Conservation (phyloP, 345 rosid genomes). For the Sonneratia caseolaris region DNA sequence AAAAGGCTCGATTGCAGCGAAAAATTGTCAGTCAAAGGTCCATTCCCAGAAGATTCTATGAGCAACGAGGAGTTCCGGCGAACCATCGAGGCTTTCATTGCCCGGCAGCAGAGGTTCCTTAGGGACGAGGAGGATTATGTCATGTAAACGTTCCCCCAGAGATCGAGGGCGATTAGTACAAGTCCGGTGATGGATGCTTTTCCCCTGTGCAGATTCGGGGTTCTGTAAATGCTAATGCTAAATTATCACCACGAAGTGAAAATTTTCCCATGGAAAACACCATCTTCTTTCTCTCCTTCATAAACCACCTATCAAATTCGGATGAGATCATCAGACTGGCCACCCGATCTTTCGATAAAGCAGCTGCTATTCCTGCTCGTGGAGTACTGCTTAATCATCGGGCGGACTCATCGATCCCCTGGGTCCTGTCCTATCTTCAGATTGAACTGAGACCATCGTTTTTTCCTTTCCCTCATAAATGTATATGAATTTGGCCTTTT, state of each 20-base stretch:
- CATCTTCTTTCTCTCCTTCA: neutral
- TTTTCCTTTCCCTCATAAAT: no score
- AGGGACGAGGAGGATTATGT: slow-evolving; percentile 48
- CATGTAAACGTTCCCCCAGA: neutral
- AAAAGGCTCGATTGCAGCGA: slow-evolving; percentile 14
- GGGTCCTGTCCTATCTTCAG: no score
- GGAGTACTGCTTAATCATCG: no score
- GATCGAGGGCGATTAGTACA: neutral
- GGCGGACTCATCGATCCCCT: no score
- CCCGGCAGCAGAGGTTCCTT: slow-evolving; percentile 60
- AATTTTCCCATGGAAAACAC: neutral
- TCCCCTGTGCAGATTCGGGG: neutral
- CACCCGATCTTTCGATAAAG: neutral
- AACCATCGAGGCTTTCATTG: slow-evolving; percentile 65
- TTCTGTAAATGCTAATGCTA: neutral
- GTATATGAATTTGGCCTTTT: no score
- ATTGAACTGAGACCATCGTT: no score
- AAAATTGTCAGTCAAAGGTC: slow-evolving; percentile 14
- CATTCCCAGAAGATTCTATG: slow-evolving; percentile 46
- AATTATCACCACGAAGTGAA: neutral
- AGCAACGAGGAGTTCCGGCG: slow-evolving; percentile 65
- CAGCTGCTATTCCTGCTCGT: no score
- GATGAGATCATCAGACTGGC: neutral
- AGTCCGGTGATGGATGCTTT: neutral
- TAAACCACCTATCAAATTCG: neutral